Evolutionary conservation across 768 basidiomycete genomes (phyloP).

Genomic region (Pleurotus eryngii): DNA sequence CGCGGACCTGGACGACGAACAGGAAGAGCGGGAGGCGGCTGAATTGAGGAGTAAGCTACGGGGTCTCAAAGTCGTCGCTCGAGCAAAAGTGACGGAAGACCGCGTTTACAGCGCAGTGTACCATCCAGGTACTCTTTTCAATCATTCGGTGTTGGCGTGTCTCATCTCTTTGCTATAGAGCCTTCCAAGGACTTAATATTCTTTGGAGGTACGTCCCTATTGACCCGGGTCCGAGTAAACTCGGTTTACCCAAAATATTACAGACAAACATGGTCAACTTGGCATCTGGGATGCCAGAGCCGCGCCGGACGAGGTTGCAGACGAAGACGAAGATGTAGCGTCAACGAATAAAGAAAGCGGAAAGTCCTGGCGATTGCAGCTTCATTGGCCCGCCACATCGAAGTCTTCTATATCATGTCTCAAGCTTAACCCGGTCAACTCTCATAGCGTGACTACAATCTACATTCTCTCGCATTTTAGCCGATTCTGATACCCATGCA

Average conservation of each 20-base stretch:
- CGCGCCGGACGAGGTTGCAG: conserved; percentile 55
- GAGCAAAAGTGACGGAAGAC: conserved; percentile 77
- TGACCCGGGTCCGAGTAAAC: not conserved
- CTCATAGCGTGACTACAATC: conserved; percentile 54
- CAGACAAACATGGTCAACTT: conserved; percentile 80
- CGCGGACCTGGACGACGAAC: conserved; percentile 39
- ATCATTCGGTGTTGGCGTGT: not conserved
- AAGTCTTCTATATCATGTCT: conserved; percentile 78
- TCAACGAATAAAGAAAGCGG: conserved; percentile 55
- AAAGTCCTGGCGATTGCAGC: conserved; percentile 75
- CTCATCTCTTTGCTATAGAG: conserved; percentile 36
- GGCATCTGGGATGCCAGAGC: conserved; percentile 88
- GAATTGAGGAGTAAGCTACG: conserved; percentile 54
- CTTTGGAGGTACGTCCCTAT: conserved; percentile 62
- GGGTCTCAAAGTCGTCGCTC: conserved; percentile 60
- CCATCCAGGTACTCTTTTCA: conserved; percentile 53
- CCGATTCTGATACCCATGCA: conserved; percentile 22
- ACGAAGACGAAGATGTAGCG: conserved; percentile 56
- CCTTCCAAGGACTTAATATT: conserved; percentile 79
- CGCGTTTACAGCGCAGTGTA: conserved; percentile 77
- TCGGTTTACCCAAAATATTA: not conserved
- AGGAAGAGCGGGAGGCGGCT: conserved; percentile 46
- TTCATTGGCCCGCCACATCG: conserved; percentile 80
- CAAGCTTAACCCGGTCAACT: conserved; percentile 72
- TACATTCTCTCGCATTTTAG: not conserved